Evolutionary conservation across 2,329 filamentous ascomycete species (phyloP).

Genomic region (Pseudodiploospora longispora): DNA sequence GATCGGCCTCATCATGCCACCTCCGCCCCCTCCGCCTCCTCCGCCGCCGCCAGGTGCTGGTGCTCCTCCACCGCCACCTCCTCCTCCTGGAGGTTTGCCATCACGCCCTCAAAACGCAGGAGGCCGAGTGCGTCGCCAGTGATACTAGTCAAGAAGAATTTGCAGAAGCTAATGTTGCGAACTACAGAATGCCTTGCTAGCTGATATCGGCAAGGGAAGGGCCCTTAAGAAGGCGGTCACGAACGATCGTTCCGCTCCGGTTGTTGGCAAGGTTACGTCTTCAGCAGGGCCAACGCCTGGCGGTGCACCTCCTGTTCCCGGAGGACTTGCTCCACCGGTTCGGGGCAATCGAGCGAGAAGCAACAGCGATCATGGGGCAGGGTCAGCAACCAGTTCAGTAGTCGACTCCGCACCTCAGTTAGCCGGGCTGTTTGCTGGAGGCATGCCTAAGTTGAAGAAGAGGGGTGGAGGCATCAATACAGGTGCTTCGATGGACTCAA

Average conservation of each 20-base stretch:
- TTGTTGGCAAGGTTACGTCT: constrained; percentile 35
- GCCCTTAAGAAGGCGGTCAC: constrained; percentile 77
- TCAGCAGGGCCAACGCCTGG: constrained; percentile 53
- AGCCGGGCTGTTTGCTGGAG: constrained; percentile 81
- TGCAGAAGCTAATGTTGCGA: too few relatives aligned
- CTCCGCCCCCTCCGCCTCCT: constrained; percentile 63
- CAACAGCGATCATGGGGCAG: constrained; percentile 65
- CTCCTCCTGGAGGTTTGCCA: constrained; percentile 46
- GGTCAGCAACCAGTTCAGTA: constrained; percentile 27
- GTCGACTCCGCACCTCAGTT: constrained; percentile 67
- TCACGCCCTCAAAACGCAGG: constrained; percentile 45
- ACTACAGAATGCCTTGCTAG: constrained; percentile 69
- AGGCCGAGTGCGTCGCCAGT: constrained; percentile 50
- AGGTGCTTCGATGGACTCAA: constrained; percentile 48
- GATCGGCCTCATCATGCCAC: constrained; percentile 28
- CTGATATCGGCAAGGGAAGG: constrained; percentile 78
- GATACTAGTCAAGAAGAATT: too few relatives aligned
- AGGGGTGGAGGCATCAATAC: constrained; percentile 73
- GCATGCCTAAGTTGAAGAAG: constrained; percentile 93
- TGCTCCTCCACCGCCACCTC: constrained; percentile 59
- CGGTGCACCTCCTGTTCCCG: constrained; percentile 70
- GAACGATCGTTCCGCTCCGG: constrained; percentile 85
- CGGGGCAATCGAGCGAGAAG: constrained; percentile 64
- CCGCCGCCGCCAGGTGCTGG: constrained; percentile 57
- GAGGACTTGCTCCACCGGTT: constrained; percentile 62